Percentiles rank a stretch among this genome's conserved stretches.
phyloP scores from a whole-genome alignment of 768 basidiomycete species.

The Polyporus arcularius region DNA sequence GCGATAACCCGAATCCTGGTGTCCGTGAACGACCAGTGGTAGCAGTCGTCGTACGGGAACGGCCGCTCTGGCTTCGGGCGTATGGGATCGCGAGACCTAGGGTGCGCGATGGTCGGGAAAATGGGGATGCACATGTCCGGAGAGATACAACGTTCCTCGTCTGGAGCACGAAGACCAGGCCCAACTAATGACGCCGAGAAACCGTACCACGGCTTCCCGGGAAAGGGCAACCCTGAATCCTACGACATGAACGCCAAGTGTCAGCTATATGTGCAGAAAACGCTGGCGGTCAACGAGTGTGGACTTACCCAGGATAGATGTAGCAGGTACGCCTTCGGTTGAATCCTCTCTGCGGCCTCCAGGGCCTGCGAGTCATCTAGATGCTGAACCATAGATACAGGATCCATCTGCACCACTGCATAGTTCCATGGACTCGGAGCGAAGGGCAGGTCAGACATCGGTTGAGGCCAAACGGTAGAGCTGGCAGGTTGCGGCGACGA shows the following conservation, averaged over 20 bases:
- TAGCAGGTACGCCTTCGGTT: slow-evolving; percentile 6
- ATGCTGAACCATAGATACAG: slow-evolving; percentile 4
- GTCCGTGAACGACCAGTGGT: not conserved
- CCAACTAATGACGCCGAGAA: no score
- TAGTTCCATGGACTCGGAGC: not conserved
- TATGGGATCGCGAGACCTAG: not conserved
- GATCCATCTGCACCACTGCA: slow-evolving; percentile 10
- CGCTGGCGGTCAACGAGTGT: no score
- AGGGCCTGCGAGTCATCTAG: not conserved
- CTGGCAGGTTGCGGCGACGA: not conserved
- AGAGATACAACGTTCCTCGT: not conserved
- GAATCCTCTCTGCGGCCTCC: not conserved
- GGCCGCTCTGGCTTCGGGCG: not conserved
- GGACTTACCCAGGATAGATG: not conserved
- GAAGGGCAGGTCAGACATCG: not conserved
- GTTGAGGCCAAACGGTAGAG: not conserved
- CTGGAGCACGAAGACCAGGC: no score
- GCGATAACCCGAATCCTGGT: not conserved
- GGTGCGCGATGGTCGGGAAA: not conserved
- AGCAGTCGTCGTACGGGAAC: not conserved
- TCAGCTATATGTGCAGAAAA: not conserved
- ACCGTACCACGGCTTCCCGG: no score
- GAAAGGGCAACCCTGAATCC: no score
- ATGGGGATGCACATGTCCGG: slow-evolving; percentile 4
- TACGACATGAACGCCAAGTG: not conserved